These are phyloP conservation scores for Colletotrichum sp. DNA, from an alignment of 2,329 filamentous ascomycete genomes.

Conservation along the genomic window DNA sequence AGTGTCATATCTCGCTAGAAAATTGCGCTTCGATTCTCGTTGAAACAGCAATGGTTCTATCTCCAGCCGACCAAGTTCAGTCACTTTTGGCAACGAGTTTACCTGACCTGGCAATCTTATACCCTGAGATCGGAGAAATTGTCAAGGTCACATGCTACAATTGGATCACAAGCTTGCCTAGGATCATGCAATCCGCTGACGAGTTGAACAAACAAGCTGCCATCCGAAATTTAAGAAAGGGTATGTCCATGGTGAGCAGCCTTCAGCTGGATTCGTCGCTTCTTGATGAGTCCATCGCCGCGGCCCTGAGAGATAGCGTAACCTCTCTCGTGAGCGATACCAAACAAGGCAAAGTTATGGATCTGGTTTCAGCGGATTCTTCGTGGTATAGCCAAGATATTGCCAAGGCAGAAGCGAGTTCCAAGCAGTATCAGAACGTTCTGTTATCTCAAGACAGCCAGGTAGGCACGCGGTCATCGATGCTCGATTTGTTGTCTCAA, in stretches of 20 bases:
- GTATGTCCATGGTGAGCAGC: conserved; percentile 68
- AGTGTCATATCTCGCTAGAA: conserved; percentile 76
- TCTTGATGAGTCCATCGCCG: conserved; percentile 70
- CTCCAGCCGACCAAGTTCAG: conserved; percentile 50
- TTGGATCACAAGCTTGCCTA: conserved; percentile 82
- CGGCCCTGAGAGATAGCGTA: conserved; percentile 78
- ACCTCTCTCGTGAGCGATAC: conserved; percentile 44
- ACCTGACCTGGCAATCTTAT: conserved; percentile 65
- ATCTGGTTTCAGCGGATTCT: conserved; percentile 33
- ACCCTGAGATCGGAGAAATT: conserved; percentile 65
- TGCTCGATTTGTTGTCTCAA: conserved; percentile 62
- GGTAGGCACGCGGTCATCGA: conserved; percentile 60
- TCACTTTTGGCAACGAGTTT: conserved; percentile 54
- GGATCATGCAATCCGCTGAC: conserved; percentile 84
- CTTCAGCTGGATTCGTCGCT: conserved; percentile 69
- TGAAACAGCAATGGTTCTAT: conserved; percentile 80
- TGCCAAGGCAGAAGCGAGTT: conserved; percentile 20
- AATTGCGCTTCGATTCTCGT: conserved; percentile 75
- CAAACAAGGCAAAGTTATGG: conserved; percentile 33
- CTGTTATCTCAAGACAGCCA: conserved; percentile 71
- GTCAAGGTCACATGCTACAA: conserved; percentile 76
- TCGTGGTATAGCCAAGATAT: conserved; percentile 33
- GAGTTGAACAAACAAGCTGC: conserved; percentile 76
- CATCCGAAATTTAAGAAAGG: conserved; percentile 77
- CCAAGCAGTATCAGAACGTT: conserved; percentile 60